Base-by-base conservation (phyloP, 202 grass and related monocot genomes). In the Carex sylvatica region DNA sequence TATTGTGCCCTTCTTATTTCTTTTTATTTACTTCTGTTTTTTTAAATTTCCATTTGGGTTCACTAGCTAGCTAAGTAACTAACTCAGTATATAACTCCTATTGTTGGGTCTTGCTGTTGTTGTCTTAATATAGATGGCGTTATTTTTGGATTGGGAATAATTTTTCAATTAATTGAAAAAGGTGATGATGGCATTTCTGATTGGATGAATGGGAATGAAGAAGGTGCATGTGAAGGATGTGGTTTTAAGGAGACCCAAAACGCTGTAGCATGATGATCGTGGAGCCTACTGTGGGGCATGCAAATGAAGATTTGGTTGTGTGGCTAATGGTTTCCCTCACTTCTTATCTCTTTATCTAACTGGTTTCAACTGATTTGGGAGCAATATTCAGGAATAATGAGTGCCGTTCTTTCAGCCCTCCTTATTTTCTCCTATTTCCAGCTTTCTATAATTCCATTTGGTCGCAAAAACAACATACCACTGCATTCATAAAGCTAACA, bases 1-100 rank as follows among this genome's bases (percentile, higher is more conserved):
- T 80, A 61, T 38, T 78, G 52, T 80, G 80, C 75, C 61, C 71
- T 36, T 52, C 49, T 26, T 62, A 68, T 59, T 69, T 79, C 23
- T 6, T n/a, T 85, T 63, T 58, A 69, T 72, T 72, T 15, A 72
- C 69, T 23, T 31, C 52, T 11, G 58, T 59, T 58, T 71, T 3
- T 46, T 3, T 12, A 13, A 28, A 28, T 26, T 55, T 23, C 23
- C 49, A 76, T 35, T 75, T 75, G 14, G 5, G 5, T 54, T 51
- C 18, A 10, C 6, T 16, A 52, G 28, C 51, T 35, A 35, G 5
- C 38, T 58, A 40, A 40, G 38, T 7, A 35, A 56, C 46, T 74
- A 74, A 74, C 70, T 74, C 22, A 74, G 13, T 56, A 77, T 10
- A 10, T 46, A 46, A 59, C 52, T 59, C 9, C 30, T 38, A 56